Evolutionary conservation across 495 filamentous ascomycete species (phyloP).

Genomic region (Ascodesmis nigricans): DNA sequence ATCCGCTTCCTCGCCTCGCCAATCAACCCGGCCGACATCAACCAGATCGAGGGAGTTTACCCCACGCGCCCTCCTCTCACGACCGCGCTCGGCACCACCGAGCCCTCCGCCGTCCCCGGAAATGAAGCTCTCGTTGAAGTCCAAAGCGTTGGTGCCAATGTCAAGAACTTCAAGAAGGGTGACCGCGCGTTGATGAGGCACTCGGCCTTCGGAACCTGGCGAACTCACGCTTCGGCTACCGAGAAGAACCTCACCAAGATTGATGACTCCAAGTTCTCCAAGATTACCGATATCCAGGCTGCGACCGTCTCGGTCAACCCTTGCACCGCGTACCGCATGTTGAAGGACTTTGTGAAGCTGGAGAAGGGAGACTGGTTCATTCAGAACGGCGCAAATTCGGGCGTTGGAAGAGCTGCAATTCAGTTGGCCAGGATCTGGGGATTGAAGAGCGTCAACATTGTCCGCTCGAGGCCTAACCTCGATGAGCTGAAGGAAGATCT

Average conservation of each 20-base stretch:
- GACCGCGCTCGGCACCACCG: slow-evolving; percentile 44
- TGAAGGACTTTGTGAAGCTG: slow-evolving; percentile 53
- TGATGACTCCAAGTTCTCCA: slow-evolving; percentile 26
- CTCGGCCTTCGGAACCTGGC: slow-evolving; percentile 72
- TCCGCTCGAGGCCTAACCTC: slow-evolving; percentile 41
- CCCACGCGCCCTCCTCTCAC: slow-evolving; percentile 58
- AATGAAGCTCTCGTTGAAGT: slow-evolving; percentile 91
- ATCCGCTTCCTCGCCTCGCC: slow-evolving; percentile 65
- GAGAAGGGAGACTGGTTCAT: slow-evolving; percentile 68
- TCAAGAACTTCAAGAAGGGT: slow-evolving; percentile 33
- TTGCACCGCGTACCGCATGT: slow-evolving; percentile 78
- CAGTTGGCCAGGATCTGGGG: slow-evolving; percentile 72
- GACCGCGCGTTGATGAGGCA: slow-evolving; percentile 81
- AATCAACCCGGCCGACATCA: slow-evolving; percentile 94
- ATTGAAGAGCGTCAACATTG: slow-evolving; percentile 63
- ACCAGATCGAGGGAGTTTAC: slow-evolving; percentile 93
- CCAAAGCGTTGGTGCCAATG: slow-evolving; percentile 35
- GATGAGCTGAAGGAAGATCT: slow-evolving; percentile 52
- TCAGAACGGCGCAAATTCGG: slow-evolving; percentile 89
- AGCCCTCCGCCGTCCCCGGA: slow-evolving; percentile 53
- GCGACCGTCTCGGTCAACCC: slow-evolving; percentile 81
- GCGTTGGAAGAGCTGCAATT: slow-evolving; percentile 71
- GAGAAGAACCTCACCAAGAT: slow-evolving; percentile 42
- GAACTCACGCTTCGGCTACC: slow-evolving; percentile 59
- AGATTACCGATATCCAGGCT: slow-evolving; percentile 47